Evolutionary conservation across 371 early-diverging fungal genomes (phyloP), one percentile per base, ranked within the genome.

Genomic region (Mortierella sp.): DNA sequence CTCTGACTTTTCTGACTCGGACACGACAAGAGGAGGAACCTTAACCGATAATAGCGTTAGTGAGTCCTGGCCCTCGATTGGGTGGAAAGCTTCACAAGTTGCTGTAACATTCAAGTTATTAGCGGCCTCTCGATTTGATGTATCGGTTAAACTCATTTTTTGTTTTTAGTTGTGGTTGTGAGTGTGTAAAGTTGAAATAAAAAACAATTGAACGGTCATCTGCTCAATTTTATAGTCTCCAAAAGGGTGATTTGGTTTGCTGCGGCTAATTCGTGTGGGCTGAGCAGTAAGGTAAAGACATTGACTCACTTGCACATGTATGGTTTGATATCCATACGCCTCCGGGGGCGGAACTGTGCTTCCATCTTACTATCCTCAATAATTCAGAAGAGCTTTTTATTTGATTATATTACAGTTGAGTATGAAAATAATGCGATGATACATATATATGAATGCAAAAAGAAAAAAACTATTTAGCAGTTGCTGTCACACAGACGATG

Each of bases 81-180:
- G 79, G 28, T 79, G 79, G 54, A 79, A 79, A 15, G 79, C 79
- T 8, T 70, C 66, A 17, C 68, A 69, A 31, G 47, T 35, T 31
- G 66, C 62, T 22, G 32, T 12, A 10, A 45, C 61, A 15, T 9
- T 28, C 15, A 7, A 2, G 29, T 42, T n/a, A 3, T 57, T 40
- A n/a, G n/a, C n/a, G 31, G 54, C 23, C 9, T 59, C 34, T 47
- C n/a, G 47, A 22, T 19, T 29, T 43, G 64, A 53, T 23, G 12
- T 12, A 15, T 26, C 32, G 15, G 37, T 1, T 42, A 45, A 59
- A 59, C 49, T 49, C 59, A 57, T 70, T 55, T 22, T 60, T 58
- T 4, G 35, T 51, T n/a, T 51, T 12, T 56, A 13, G 31, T 7
- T 58, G 17, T 58, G 28, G 28, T 15, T 56, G 28, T 32, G 7